A percentile compares a stretch with the other conserved stretches of the same genome.
Conservation (phyloP, 176 grass and related monocot genomes). For the Triticum turgidum region DNA sequence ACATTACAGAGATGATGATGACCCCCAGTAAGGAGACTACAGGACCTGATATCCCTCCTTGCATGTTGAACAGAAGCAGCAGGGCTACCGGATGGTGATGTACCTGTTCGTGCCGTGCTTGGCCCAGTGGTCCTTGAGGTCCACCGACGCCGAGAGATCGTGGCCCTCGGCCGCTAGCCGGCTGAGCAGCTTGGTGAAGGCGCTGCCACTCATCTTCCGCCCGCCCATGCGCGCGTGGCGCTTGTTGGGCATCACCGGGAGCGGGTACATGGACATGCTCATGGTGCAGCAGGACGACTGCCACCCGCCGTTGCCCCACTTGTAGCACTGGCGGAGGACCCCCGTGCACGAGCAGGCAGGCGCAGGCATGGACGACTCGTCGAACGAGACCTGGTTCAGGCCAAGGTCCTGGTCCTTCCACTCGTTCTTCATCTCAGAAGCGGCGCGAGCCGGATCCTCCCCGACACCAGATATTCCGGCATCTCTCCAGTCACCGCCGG, state of each 20-base stretch:
- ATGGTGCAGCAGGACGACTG: constrained; percentile 90
- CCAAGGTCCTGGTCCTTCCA: constrained; percentile 82
- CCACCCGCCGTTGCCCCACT: constrained; percentile 91
- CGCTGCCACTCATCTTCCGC: constrained; percentile 87
- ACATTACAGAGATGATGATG: constrained; percentile 10
- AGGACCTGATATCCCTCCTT: neutral
- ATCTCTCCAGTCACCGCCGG: constrained; percentile 42
- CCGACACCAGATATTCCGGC: neutral
- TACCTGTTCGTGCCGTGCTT: constrained; percentile 91
- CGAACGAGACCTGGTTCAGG: constrained; percentile 65
- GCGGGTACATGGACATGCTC: constrained; percentile 75
- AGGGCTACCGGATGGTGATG: constrained; percentile 79
- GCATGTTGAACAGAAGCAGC: neutral
- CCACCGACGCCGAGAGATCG: constrained; percentile 65
- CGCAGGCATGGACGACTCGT: constrained; percentile 75
- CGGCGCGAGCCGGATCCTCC: constrained; percentile 31
- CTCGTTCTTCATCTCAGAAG: constrained; percentile 59
- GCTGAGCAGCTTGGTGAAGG: constrained; percentile 82
- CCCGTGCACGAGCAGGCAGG: constrained; percentile 80
- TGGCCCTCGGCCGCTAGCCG: constrained; percentile 80
- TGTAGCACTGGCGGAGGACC: constrained; percentile 69
- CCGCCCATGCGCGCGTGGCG: constrained; percentile 84
- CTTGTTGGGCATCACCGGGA: constrained; percentile 88
- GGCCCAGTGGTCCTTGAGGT: constrained; percentile 94
- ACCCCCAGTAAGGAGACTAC: neutral